Evolutionary conservation across 495 filamentous ascomycete species (phyloP), one percentile per base, ranked within the genome.

Genomic region (Daldinia concentrica): DNA sequence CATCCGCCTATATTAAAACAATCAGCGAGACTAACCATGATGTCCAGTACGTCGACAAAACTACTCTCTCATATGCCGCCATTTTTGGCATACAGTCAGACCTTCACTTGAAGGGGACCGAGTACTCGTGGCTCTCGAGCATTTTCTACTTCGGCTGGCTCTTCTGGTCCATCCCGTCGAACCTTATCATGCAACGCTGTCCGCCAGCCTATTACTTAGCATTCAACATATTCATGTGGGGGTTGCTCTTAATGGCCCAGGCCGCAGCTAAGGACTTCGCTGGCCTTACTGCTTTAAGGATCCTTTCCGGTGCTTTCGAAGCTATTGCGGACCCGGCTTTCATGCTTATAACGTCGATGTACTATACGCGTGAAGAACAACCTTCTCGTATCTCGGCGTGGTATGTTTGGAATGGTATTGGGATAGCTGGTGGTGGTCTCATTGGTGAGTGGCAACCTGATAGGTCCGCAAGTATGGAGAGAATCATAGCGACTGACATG

Each of bases 361-460:
- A 30, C 4, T 69, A 69, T 29, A 69, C 51, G 52, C 22, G 66
- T 3, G 45, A 43, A 26, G 66, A 69, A 32, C 66, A 69, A 14
- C 77, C 77, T 22, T 48, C 84, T 73, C 71, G 77, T 75, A 19
- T 83, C 4, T 54, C 48, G 81, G 81, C 45, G 75, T 79, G 78
- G 32, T 82, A 78, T 76, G 55, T 41, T 73, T 84, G 67, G 81
- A 83, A 63, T 4, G 81, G 81, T 22, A 65, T 86, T 0, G 74
- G 80, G 70, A 17, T 85, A 79, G 66, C 81, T 74, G 0, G 81
- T 82, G 29, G 83, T 1, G 61, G 82, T 22, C 75, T 78, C 64
- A 72, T 83, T 19, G 67, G 43, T 48, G 43, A 24, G 43, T 24
- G 17, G 19, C 9, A 9, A 9, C 15, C 17, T 9, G 17, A 45